Evolutionary conservation across 1,284 basidiomycete species (phyloP), one percentile per base, ranked within the genome.

Genomic region (Cryptococcus maquisensis): DNA sequence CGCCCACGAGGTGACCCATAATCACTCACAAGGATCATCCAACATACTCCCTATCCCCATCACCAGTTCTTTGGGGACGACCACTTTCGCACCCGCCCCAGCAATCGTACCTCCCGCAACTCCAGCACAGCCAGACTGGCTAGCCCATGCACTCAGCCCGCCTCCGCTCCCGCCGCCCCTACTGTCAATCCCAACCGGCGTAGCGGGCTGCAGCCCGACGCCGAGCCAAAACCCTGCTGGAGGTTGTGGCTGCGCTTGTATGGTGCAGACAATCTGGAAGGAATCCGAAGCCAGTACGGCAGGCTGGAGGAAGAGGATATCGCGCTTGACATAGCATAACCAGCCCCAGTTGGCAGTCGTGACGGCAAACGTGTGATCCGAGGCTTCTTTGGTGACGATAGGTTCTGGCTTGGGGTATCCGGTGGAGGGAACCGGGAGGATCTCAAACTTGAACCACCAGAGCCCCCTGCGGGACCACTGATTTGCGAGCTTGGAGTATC

Each of bases 281-380:
- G 83, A 82, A 63, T 92, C 78, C 15, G 69, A 56, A 32, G 63
- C 71, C 56, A 81, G 81, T 24, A 86, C 84, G 2, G 77, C 66
- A 20, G 77, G 78, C 12, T 84, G 80, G 64, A 85, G 86, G 72
- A 84, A 92, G 9, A 91, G 82, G 16, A 76, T 72, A 56, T 91
- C 87, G 59, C 90, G 80, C 49, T 83, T 82, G 24, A 87, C 85
- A 72, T 92, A 93, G 67, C 66, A 76, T 55, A 81, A 86, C 86
- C 86, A 88, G 72, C 88, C 88, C 87, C 88, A 89, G 68, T 90
- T 89, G 41, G 85, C 84, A 4, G 87, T 88, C 77, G 87, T 87
- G 71, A 83, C 84, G 12, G 86, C 88, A 62, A 90, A 92, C 1
- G 86, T 84, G 69, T 91, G 90, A 61, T 91, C 87, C 49, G 84